Conservation (phyloP, 140 eudicot genomes). For the Cichorium intybus region DNA sequence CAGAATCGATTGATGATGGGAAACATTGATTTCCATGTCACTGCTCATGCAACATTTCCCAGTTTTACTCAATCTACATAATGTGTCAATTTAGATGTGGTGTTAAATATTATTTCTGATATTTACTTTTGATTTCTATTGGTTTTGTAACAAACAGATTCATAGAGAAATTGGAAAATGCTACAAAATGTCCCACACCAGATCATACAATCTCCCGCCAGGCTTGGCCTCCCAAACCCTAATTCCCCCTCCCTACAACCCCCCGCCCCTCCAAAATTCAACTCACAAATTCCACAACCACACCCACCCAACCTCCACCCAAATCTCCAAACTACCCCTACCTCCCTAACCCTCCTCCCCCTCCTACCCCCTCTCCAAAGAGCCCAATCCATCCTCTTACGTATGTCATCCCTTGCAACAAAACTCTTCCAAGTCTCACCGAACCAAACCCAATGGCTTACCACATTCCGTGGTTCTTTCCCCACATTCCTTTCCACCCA, state of each 20-base stretch:
- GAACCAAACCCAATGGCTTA: slow-evolving; percentile 78
- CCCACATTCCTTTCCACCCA: slow-evolving; percentile 74
- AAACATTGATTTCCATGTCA: too few relatives aligned
- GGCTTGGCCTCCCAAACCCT: slow-evolving; percentile 89
- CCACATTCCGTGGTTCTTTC: slow-evolving; percentile 73
- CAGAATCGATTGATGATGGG: too few relatives aligned
- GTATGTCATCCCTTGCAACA: slow-evolving; percentile 76
- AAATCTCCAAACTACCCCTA: slow-evolving; percentile 40
- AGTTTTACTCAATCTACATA: too few relatives aligned
- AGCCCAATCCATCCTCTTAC: slow-evolving; percentile 74
- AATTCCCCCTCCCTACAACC: slow-evolving; percentile 81
- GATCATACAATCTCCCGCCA: slow-evolving; percentile 82
- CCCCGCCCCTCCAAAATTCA: slow-evolving; percentile 50
- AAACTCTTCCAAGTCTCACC: slow-evolving; percentile 85
- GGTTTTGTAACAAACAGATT: slow-evolving; percentile 6
- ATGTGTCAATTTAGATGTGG: too few relatives aligned
- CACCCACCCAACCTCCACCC: slow-evolving; percentile 44
- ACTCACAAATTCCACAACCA: slow-evolving; percentile 56
- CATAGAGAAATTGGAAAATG: slow-evolving; percentile 43
- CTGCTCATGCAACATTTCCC: too few relatives aligned
- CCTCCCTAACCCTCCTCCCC: slow-evolving; percentile 71
- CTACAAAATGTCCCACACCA: slow-evolving; percentile 80
- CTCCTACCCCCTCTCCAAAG: slow-evolving; percentile 85
- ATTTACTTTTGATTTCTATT: background rate
- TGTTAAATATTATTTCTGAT: too few relatives aligned